Evolutionary conservation across 305 asterid species (phyloP).

Genomic region (Fraxinus dipetala): DNA sequence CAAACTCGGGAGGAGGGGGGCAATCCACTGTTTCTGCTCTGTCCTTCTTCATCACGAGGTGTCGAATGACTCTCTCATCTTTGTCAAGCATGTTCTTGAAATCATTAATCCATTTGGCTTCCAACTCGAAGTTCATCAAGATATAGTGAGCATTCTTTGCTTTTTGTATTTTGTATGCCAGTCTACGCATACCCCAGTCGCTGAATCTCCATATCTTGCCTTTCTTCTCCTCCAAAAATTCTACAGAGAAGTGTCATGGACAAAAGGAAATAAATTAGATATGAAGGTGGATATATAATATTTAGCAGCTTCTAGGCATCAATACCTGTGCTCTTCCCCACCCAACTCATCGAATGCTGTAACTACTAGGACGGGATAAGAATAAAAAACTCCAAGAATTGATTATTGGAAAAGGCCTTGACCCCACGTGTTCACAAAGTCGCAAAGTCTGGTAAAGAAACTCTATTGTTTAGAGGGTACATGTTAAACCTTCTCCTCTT

Average conservation of each 20-base stretch:
- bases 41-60: slow-evolving; percentile 85
- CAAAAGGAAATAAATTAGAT: neutral
- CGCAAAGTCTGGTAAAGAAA: neutral
- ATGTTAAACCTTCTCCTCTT: neutral
- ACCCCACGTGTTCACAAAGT: neutral
- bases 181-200: slow-evolving; percentile 97
- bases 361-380: neutral
- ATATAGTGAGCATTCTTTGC: slow-evolving; percentile 82
- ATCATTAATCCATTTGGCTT: slow-evolving; percentile 73
- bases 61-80: slow-evolving; percentile 87
- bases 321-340: neutral
- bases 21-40: slow-evolving; percentile 80
- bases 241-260: slow-evolving; percentile 31
- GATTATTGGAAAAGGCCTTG: neutral
- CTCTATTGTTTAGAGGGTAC: neutral
- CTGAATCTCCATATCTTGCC: slow-evolving; percentile 90
- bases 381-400: neutral
- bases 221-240: slow-evolving; percentile 77
- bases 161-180: slow-evolving; percentile 84
- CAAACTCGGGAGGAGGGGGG: slow-evolving; percentile 89
- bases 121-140: slow-evolving; percentile 73
- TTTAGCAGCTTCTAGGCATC: neutral
- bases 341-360: neutral
- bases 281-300: neutral
- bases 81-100: slow-evolving; percentile 82